These are phyloP conservation scores for Lippia alba DNA, from an alignment of 305 asterid genomes.

Conservation along the genomic window DNA sequence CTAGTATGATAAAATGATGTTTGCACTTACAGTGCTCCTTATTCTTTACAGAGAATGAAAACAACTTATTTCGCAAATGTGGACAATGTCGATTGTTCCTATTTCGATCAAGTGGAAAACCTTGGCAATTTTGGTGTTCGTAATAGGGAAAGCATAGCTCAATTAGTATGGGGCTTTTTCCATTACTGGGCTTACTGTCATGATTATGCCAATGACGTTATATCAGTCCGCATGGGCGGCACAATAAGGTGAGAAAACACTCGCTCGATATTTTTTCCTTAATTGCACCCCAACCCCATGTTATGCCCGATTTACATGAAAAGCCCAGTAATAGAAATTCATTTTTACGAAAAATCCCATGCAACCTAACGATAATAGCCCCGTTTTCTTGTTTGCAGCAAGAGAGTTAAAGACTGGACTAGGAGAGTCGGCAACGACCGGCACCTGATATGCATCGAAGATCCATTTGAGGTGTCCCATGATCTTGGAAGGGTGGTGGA, in stretches of 20 bases:
- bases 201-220: conserved; percentile 73
- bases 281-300: no score
- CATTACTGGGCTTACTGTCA: conserved; percentile 72
- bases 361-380: not conserved
- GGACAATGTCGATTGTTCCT: conserved; percentile 55
- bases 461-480: conserved; percentile 88
- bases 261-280: not conserved
- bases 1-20: not conserved
- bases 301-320: no score
- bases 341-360: not conserved
- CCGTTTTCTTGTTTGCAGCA: conserved; percentile 49
- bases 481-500: conserved; percentile 99
- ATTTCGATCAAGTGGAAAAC: conserved; percentile 61
- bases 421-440: conserved; percentile 93
- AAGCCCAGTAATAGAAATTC: no score
- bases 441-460: conserved; percentile 96
- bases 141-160: conserved; percentile 55
- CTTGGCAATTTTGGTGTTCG: conserved; percentile 55
- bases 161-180: conserved; percentile 66
- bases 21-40: conserved; percentile 9
- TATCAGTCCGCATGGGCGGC: conserved; percentile 82
- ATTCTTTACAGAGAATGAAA: conserved; percentile 53
- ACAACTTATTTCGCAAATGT: conserved; percentile 48
- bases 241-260: conserved; percentile 64
- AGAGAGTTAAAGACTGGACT: conserved; percentile 88